These are phyloP conservation scores for Wickerhamiella nectarea DNA, from an alignment of 805 yeast species.

Conservation along the genomic window DNA sequence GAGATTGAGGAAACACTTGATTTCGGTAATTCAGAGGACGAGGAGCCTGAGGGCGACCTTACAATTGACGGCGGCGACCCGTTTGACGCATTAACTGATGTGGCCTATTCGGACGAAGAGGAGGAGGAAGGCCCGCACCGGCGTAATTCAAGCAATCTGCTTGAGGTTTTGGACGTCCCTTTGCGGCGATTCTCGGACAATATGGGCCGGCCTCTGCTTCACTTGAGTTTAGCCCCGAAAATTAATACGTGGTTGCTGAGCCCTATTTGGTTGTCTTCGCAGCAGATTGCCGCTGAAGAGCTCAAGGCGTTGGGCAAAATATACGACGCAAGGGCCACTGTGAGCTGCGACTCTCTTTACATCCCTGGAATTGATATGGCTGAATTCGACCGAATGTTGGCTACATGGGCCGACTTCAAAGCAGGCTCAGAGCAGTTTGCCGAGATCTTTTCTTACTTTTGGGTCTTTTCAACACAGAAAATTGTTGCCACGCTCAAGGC, in stretches of 20 bases:
- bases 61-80: constrained; percentile 2
- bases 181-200: background rate
- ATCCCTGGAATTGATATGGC: constrained; percentile 1
- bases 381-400: background rate
- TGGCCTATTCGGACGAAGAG: background rate
- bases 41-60: background rate
- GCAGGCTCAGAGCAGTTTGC: background rate
- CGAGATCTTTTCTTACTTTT: background rate
- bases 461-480: background rate
- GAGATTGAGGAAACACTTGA: background rate
- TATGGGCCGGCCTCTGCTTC: background rate
- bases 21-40: background rate
- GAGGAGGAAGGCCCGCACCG: background rate
- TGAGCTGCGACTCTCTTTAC: background rate
- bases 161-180: background rate
- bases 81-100: background rate
- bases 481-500: background rate
- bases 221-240: background rate
- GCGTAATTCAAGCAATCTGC: background rate
- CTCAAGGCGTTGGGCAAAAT: background rate
- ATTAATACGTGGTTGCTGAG: constrained; percentile 1
- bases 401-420: background rate
- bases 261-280: constrained; percentile 6
- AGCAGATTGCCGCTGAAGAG: background rate
- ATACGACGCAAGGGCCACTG: background rate